Base-by-base conservation (phyloP, 2,329 filamentous ascomycete species). In the Colletotrichum spinosum region DNA sequence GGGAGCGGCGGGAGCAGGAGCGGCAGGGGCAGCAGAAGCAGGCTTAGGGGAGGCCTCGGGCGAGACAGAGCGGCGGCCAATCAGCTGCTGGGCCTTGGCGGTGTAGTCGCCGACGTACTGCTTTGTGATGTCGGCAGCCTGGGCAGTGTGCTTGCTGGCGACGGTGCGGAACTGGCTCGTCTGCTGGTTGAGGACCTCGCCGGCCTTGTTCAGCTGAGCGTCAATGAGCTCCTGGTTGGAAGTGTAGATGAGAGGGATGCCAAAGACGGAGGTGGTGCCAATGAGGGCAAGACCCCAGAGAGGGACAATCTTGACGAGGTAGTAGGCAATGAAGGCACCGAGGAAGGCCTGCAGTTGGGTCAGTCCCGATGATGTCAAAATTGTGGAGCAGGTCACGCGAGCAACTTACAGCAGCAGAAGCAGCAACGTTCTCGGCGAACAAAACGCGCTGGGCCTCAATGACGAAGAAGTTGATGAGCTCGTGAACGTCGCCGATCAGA, bases 201-300 rank as follows among this genome's bases (percentile, higher is more conserved):
- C 83, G 58, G 82, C 86, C 68, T 86, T 81, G 76, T 85, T 79
- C 70, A 92, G 75, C 71, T 90, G 85, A 69, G 82, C 76, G 73
- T 92, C 89, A 71, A 92, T 91, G 63, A 91, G 77, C 79, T 91
- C 89, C 80, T 90, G 83, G 84, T 92, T 92, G 72, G 83, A 83
- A 70, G 83, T 84, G 79, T 92, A 92, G 74, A 90, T 72, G 56
- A 91, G 81, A 37, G 89, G 89, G 11, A 80, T 82, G 64, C 89
- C 80, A 81, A 92, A 92, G 65, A 85, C 73, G 54, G 87, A 75
- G 11, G 86, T 86, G 64, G 86, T 87, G 68, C 78, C 80, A 70
- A 91, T 81, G 69, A 92, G 77, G 51, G 87, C 81, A 69, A 92
- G 85, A 41, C 87, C 88, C 89, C 89, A 92, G 81, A 90, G 86